A percentile compares a stretch with the other conserved stretches of the same genome.
phyloP scores from a whole-genome alignment of 768 basidiomycete genomes.

The Russula lepida region DNA sequence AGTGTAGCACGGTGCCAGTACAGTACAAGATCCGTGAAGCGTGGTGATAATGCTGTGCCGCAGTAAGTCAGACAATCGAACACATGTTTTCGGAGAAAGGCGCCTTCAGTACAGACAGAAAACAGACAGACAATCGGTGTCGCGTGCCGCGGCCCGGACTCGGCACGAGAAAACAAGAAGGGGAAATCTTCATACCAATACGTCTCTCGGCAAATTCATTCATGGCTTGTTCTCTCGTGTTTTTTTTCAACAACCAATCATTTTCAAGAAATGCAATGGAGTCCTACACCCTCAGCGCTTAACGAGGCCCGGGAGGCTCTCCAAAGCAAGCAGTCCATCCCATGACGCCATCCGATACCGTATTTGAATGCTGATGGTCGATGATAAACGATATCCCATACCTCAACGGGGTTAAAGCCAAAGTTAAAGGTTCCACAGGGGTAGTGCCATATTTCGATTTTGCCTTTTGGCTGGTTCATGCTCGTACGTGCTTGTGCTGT shows the following conservation, averaged over 20 bases:
- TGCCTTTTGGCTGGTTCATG: no score
- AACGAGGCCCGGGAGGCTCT: no score
- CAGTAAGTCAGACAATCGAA: neutral
- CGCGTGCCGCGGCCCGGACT: neutral
- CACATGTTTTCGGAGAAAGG: neutral
- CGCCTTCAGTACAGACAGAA: no score
- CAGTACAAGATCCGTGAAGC: neutral
- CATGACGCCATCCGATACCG: neutral
- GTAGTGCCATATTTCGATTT: no score
- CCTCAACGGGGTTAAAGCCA: no score
- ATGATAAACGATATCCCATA: no score
- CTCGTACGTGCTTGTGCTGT: no score
- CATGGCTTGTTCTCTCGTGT: neutral
- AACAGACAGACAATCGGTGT: neutral
- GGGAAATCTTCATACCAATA: neutral
- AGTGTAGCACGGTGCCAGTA: no score
- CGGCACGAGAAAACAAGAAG: neutral
- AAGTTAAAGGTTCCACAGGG: no score
- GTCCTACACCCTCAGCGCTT: constrained; percentile 1
- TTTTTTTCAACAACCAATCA: neutral
- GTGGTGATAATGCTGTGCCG: neutral
- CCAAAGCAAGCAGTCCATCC: no score
- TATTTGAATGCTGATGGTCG: neutral
- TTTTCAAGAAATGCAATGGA: neutral
- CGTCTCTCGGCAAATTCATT: no score